Evolutionary conservation across 2,329 filamentous ascomycete species (phyloP).

Genomic region (Fusarium clavum): DNA sequence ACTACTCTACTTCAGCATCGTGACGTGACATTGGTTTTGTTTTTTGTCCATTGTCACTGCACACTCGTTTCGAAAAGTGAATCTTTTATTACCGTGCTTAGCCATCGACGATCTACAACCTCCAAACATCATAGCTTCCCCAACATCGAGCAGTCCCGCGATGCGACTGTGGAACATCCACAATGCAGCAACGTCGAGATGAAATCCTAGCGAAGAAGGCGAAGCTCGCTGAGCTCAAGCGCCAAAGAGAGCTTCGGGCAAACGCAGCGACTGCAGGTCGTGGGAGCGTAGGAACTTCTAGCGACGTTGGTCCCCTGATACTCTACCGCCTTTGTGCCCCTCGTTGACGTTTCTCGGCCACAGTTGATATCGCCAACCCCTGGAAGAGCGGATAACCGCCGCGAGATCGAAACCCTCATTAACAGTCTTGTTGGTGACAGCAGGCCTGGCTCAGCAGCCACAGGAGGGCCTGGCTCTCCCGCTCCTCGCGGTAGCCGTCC

Average conservation of each 20-base stretch:
- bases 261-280: conserved; percentile 78
- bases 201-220: conserved; percentile 97
- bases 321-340: conserved; percentile 28
- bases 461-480: conserved; percentile 73
- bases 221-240: conserved; percentile 95
- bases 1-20: background rate
- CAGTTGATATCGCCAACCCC: conserved; percentile 75
- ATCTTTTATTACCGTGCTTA: background rate
- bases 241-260: conserved; percentile 85
- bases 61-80: background rate
- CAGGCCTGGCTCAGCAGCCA: conserved; percentile 75
- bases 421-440: conserved; percentile 84
- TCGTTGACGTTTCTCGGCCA: conserved; percentile 22
- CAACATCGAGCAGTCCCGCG: conserved; percentile 51
- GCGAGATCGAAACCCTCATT: conserved; percentile 87
- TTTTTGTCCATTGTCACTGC: background rate
- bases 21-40: background rate
- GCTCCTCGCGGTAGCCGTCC: conserved; percentile 78
- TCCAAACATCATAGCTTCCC: conserved; percentile 38
- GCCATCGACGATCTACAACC: conserved; percentile 4
- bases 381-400: conserved; percentile 73
- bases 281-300: conserved; percentile 73
- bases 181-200: conserved; percentile 86
- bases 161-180: conserved; percentile 61
- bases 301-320: conserved; percentile 71